These are phyloP conservation scores for Entrophospora sp. DNA, from an alignment of 192 early-diverging fungal genomes.

Conservation along the genomic window DNA sequence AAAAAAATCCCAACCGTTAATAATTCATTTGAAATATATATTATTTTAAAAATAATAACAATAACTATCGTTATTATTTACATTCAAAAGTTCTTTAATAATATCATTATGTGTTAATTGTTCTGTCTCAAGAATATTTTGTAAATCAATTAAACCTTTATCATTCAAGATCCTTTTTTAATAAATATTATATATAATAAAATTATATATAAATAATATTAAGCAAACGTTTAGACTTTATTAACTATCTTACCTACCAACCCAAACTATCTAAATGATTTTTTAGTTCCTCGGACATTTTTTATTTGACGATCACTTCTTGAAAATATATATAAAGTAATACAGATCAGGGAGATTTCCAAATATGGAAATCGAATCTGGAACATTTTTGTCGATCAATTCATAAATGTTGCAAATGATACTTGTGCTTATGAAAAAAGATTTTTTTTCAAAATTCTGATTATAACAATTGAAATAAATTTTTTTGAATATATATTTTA, in stretches of 20 bases:
- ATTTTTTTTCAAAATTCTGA: no score
- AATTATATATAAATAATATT: neutral
- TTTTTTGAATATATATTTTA: no score
- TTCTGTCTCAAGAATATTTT: neutral
- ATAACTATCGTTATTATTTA: neutral
- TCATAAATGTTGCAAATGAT: no score
- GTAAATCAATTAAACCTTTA: neutral
- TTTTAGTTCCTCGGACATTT: neutral
- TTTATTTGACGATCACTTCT: neutral
- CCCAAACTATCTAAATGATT: neutral
- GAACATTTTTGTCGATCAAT: no score
- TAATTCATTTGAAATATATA: neutral
- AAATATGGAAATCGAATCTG: no score
- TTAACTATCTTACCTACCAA: neutral
- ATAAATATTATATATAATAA: neutral
- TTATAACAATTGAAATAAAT: no score
- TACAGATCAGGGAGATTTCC: no score
- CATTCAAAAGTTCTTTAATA: conserved; percentile 1
- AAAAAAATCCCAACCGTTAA: no score
- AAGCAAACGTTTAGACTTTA: no score
- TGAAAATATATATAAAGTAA: no score
- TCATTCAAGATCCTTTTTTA: neutral
- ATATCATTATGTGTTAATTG: neutral
- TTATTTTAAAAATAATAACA: neutral
- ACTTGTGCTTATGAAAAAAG: no score